These are phyloP conservation scores for Conoideocrella luteorostrata DNA, from an alignment of 2,329 filamentous ascomycete species.

Conservation along the genomic window DNA sequence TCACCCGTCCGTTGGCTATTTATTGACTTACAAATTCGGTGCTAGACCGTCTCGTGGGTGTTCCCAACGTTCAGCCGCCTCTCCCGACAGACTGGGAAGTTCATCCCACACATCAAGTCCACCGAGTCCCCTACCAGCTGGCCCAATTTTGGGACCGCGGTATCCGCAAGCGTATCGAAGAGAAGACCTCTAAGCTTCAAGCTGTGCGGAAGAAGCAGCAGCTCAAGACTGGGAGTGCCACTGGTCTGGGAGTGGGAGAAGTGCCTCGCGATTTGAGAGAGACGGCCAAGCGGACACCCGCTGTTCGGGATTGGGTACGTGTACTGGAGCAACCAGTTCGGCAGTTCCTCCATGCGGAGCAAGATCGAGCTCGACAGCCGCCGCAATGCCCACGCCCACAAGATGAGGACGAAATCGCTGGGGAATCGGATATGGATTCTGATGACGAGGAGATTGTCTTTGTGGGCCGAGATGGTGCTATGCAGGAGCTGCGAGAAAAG, in stretches of 20 bases:
- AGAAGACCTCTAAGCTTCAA: constrained; percentile 34
- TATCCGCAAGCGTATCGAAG: constrained; percentile 43
- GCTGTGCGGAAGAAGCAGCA: constrained; percentile 41
- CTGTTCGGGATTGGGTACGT: constrained; percentile 72
- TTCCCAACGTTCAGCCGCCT: constrained; percentile 81
- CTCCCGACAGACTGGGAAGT: constrained; percentile 77
- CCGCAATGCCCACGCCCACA: constrained; percentile 22
- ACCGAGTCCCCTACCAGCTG: constrained; percentile 79
- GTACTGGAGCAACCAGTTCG: constrained; percentile 81
- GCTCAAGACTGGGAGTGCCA: constrained; percentile 33
- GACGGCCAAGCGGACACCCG: constrained; percentile 72
- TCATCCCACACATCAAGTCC: constrained; percentile 71
- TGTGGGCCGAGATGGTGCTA: constrained; percentile 63
- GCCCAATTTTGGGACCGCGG: constrained; percentile 74
- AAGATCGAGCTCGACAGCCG: constrained; percentile 6
- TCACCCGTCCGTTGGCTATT: no score
- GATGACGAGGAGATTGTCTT: constrained; percentile 88
- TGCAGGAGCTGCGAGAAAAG: constrained; percentile 32
- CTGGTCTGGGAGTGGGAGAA: constrained; percentile 41
- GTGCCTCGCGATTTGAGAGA: constrained; percentile 76
- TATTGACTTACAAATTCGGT: no score
- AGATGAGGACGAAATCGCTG: constrained; percentile 10
- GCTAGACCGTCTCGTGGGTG: constrained; percentile 77
- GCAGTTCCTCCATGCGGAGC: constrained; percentile 58
- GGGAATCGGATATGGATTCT: constrained; percentile 33